Conservation (phyloP, 352 stramenopile genomes). For the Saprolegnia parasitica region DNA sequence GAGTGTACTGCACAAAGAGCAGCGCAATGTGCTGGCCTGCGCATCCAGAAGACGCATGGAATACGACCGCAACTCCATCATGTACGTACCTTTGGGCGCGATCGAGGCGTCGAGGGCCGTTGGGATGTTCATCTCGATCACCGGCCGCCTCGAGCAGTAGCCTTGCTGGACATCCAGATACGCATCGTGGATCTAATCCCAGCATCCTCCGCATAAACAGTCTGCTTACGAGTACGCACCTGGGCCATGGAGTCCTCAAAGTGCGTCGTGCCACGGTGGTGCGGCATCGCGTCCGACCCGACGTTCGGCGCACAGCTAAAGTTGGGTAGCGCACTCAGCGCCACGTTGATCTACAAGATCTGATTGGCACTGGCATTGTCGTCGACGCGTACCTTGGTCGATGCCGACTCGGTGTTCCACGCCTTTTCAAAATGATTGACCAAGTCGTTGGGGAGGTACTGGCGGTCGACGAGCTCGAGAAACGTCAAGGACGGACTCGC, state of each 20-base stretch:
- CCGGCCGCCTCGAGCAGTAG: constrained; percentile 58
- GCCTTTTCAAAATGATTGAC: constrained; percentile 70
- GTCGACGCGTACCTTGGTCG: constrained; percentile 52
- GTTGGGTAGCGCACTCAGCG: constrained; percentile 73
- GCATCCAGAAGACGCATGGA: not conserved
- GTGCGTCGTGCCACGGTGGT: constrained; percentile 86
- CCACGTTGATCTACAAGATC: constrained; percentile 80
- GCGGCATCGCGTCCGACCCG: constrained; percentile 53
- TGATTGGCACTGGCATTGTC: not conserved
- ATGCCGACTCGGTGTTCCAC: constrained; percentile 75
- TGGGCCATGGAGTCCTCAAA: constrained; percentile 77
- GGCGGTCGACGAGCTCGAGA: constrained; percentile 65
- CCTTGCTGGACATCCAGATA: constrained; percentile 77
- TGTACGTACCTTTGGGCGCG: constrained; percentile 48
- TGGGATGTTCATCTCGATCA: constrained; percentile 91
- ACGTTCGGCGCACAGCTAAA: constrained; percentile 76
- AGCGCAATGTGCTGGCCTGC: constrained; percentile 85
- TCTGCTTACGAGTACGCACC: constrained; percentile 30
- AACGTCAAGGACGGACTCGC: constrained; percentile 77
- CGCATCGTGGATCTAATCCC: constrained; percentile 76
- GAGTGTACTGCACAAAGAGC: constrained; percentile 89
- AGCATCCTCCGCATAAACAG: not conserved
- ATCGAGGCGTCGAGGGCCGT: constrained; percentile 79
- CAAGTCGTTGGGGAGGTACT: constrained; percentile 48
- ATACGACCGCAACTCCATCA: not conserved